These are phyloP conservation scores for Rosa persica DNA, from an alignment of 306 rosid species.

Conservation along the genomic window DNA sequence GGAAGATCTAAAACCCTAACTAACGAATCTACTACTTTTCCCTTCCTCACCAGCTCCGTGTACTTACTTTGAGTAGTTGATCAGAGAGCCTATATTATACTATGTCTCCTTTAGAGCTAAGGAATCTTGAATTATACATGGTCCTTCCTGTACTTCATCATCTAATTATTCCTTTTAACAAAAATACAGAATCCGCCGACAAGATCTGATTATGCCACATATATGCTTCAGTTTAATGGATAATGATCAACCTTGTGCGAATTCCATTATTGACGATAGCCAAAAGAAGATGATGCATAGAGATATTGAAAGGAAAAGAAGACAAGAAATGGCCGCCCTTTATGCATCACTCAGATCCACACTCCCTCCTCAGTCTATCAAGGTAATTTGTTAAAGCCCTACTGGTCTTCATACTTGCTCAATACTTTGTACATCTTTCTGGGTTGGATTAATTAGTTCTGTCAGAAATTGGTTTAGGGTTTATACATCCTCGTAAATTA, in stretches of 20 bases:
- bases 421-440: background rate
- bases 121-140: slow-evolving; percentile 4
- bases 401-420: background rate
- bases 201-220: slow-evolving; percentile 25
- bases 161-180: slow-evolving; percentile 15
- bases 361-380: slow-evolving; percentile 26
- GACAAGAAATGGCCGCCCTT: slow-evolving; percentile 31
- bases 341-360: slow-evolving; percentile 30
- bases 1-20: slow-evolving; percentile 27
- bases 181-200: slow-evolving; percentile 16
- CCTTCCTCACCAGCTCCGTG: slow-evolving; percentile 2
- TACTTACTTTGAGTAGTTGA: background rate
- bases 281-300: slow-evolving; percentile 27
- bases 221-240: slow-evolving; percentile 16
- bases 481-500: background rate
- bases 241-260: background rate
- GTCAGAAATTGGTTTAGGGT: background rate
- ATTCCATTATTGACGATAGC: background rate
- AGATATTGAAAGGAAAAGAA: slow-evolving; percentile 31
- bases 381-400: slow-evolving; percentile 9
- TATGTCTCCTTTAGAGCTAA: slow-evolving; percentile 16
- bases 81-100: background rate
- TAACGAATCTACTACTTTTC: slow-evolving; percentile 18
- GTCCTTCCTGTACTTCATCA: slow-evolving; percentile 18
- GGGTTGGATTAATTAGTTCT: background rate